phyloP scores from a whole-genome alignment of 495 filamentous ascomycete genomes.

The Xylaria cubensis region DNA sequence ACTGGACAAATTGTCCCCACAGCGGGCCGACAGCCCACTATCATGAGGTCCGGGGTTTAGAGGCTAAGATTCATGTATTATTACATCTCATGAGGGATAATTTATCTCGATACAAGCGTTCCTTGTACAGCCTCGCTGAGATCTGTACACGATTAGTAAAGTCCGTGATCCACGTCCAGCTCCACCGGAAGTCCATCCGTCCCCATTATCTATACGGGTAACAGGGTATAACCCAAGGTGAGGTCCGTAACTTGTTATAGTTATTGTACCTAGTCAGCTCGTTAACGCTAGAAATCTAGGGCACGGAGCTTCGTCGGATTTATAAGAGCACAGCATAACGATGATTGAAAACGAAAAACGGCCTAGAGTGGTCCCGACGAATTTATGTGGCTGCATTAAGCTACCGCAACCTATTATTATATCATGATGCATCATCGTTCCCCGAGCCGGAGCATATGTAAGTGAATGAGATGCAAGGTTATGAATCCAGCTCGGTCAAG shows the following conservation, averaged over 20 bases:
- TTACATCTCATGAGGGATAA: conserved; percentile 18
- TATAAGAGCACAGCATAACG: background rate
- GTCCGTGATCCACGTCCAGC: background rate
- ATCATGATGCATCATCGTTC: conserved; percentile 3
- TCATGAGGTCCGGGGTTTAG: background rate
- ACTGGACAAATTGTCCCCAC: conserved; percentile 12
- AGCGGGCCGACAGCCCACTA: conserved; percentile 28
- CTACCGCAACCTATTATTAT: background rate
- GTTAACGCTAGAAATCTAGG: background rate
- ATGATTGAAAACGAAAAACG: background rate
- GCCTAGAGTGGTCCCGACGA: background rate
- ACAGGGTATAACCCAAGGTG: background rate
- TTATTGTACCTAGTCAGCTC: background rate
- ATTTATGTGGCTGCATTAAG: conserved; percentile 28
- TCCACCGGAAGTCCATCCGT: conserved; percentile 9
- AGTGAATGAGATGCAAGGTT: background rate
- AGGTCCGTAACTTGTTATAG: background rate
- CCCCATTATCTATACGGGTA: conserved; percentile 3
- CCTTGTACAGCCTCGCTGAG: background rate
- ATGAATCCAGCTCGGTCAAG: conserved; percentile 3
- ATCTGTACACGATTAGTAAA: conserved; percentile 1
- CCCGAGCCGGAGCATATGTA: background rate
- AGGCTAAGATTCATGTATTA: conserved; percentile 6
- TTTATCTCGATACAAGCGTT: background rate
- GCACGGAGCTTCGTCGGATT: conserved; percentile 15